These are phyloP conservation scores for Dryas drummondii DNA, from an alignment of 306 rosid species.

Conservation along the genomic window DNA sequence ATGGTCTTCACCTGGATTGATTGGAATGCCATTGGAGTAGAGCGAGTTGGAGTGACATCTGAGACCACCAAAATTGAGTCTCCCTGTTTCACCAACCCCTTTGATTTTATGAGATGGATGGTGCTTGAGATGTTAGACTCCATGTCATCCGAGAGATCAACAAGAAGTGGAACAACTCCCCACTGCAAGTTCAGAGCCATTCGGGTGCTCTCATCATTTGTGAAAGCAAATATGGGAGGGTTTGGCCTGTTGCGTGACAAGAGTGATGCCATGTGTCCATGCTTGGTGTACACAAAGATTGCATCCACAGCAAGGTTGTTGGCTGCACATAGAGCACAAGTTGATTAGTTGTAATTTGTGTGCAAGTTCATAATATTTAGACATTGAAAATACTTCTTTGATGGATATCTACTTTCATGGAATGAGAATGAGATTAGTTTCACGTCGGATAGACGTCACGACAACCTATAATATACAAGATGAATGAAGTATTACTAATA, in stretches of 20 bases:
- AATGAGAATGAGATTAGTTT: no score
- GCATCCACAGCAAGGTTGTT: slow-evolving; percentile 91
- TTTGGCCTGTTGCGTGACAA: slow-evolving; percentile 79
- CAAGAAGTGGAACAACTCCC: slow-evolving; percentile 77
- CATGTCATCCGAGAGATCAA: slow-evolving; percentile 62
- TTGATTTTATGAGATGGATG: slow-evolving; percentile 54
- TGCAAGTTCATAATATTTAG: background rate
- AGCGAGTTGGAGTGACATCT: slow-evolving; percentile 51
- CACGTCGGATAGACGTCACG: no score
- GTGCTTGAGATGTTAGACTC: slow-evolving; percentile 71
- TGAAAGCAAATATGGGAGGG: slow-evolving; percentile 89
- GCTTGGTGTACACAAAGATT: slow-evolving; percentile 78
- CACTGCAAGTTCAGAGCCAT: slow-evolving; percentile 78
- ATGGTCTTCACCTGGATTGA: slow-evolving; percentile 83
- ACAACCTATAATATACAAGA: no score
- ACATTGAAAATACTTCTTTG: background rate
- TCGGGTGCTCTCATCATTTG: slow-evolving; percentile 51
- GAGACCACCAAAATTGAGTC: slow-evolving; percentile 75
- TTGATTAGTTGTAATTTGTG: background rate
- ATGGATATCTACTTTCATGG: no score
- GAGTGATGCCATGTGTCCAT: slow-evolving; percentile 86
- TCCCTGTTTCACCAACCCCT: slow-evolving; percentile 56
- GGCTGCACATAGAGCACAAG: slow-evolving; percentile 48
- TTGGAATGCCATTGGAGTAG: slow-evolving; percentile 56
- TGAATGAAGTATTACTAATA: no score